phyloP scores from a whole-genome alignment of 306 rosid genomes.

The Inga leiocalycina region DNA sequence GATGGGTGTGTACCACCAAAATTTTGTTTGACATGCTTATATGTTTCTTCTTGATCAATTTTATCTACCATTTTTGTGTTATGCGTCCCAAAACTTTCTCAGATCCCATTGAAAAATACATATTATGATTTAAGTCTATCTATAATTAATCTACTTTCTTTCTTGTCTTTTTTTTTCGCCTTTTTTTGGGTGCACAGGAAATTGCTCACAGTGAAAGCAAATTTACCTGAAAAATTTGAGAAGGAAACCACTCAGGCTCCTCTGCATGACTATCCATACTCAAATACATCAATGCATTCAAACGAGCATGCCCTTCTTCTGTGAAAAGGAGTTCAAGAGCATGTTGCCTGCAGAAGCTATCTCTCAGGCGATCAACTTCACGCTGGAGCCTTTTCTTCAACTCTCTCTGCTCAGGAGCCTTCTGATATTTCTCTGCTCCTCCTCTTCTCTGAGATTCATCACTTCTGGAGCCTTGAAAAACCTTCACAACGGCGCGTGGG shows the following conservation, averaged over 20 bases:
- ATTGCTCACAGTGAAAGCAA: not conserved
- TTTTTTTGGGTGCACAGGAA: not conserved
- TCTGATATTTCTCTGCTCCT: slow-evolving; percentile 54
- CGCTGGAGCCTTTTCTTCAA: slow-evolving; percentile 74
- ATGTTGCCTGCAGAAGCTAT: slow-evolving; percentile 84
- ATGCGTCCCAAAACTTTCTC: not conserved
- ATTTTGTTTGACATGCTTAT: not conserved
- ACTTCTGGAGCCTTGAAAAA: slow-evolving; percentile 47
- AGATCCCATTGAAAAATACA: not conserved
- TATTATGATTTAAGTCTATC: not conserved
- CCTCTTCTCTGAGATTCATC: slow-evolving; percentile 55
- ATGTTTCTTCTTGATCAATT: not conserved
- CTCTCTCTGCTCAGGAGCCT: slow-evolving; percentile 77
- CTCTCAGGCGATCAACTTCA: slow-evolving; percentile 74
- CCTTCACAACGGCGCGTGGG: slow-evolving; percentile 77
- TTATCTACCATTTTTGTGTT: not conserved
- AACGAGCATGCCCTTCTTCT: slow-evolving; percentile 73
- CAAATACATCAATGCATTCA: slow-evolving; percentile 63
- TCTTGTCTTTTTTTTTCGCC: not conserved
- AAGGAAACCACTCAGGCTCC: slow-evolving; percentile 89
- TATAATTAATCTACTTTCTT: not conserved
- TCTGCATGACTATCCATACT: slow-evolving; percentile 55
- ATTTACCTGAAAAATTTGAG: slow-evolving; percentile 78
- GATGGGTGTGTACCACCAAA: not conserved
- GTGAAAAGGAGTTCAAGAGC: slow-evolving; percentile 91